Evolutionary conservation across 306 rosid species (phyloP).

Genomic region (Corylus avellana): DNA sequence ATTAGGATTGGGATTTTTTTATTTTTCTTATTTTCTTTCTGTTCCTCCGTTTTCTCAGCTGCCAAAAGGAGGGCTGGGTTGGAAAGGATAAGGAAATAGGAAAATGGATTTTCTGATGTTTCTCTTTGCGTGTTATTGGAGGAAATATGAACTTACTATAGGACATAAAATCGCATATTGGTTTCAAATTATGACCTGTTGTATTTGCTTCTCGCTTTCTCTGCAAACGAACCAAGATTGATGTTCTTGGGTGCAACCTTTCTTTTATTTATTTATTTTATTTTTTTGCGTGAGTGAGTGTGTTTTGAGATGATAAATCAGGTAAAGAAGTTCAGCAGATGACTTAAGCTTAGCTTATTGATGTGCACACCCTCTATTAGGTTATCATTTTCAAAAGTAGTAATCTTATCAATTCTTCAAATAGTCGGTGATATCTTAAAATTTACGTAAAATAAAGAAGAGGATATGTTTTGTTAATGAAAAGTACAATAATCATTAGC

Average conservation of each 20-base stretch:
- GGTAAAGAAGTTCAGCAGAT: neutral
- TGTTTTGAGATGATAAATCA: neutral
- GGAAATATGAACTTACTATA: neutral
- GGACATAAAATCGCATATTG: neutral
- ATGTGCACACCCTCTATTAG: neutral
- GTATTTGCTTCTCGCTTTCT: neutral
- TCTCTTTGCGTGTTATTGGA: neutral
- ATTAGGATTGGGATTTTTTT: neutral
- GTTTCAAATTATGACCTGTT: neutral
- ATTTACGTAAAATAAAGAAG: neutral
- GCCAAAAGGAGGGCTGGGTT: neutral
- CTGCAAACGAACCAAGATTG: neutral
- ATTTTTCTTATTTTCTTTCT: neutral
- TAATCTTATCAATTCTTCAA: neutral
- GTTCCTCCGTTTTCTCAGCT: neutral
- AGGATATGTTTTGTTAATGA: neutral
- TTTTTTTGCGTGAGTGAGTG: neutral
- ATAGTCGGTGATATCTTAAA: neutral
- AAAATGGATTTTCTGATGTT: neutral
- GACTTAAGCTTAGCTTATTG: neutral
- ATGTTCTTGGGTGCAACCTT: neutral
- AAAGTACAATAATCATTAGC: neutral
- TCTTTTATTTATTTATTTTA: no score
- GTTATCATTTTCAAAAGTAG: neutral
- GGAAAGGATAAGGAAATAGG: neutral